phyloP scores from a whole-genome alignment of 169 alveolate genomes.

The Theileria equi region DNA sequence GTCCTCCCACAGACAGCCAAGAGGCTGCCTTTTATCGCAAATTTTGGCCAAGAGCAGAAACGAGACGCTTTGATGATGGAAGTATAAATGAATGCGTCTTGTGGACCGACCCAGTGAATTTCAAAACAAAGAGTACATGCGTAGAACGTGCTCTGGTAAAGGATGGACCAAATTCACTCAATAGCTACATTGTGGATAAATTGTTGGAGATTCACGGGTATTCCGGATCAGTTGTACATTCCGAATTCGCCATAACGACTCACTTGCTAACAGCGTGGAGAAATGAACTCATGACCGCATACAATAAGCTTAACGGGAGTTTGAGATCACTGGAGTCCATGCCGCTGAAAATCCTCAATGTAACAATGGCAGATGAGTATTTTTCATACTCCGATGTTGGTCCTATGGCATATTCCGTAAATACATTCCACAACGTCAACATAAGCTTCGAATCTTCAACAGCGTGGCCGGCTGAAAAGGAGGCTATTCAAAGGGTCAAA shows the following conservation, averaged over 20 bases:
- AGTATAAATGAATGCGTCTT: conserved; percentile 33
- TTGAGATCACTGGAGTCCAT: conserved; percentile 29
- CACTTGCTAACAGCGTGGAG: conserved; percentile 19
- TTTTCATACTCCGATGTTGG: conserved; percentile 36
- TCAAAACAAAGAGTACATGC: background rate
- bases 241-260: background rate
- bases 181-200: background rate
- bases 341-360: conserved; percentile 43
- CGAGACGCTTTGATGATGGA: conserved; percentile 39
- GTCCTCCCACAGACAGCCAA: conserved; percentile 4
- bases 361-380: conserved; percentile 2
- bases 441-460: conserved; percentile 21
- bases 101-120: background rate
- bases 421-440: background rate
- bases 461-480: conserved; percentile 27
- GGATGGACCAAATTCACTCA: background rate
- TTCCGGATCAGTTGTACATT: background rate
- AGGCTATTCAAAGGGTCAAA: conserved; percentile 2
- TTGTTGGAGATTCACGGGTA: background rate
- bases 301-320: conserved; percentile 37
- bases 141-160: background rate
- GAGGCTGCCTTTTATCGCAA: background rate
- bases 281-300: conserved; percentile 20
- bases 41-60: conserved; percentile 39
- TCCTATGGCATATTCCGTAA: background rate